Conservation (phyloP, 2,329 filamentous ascomycete species). For the Didymella arachidicola region DNA sequence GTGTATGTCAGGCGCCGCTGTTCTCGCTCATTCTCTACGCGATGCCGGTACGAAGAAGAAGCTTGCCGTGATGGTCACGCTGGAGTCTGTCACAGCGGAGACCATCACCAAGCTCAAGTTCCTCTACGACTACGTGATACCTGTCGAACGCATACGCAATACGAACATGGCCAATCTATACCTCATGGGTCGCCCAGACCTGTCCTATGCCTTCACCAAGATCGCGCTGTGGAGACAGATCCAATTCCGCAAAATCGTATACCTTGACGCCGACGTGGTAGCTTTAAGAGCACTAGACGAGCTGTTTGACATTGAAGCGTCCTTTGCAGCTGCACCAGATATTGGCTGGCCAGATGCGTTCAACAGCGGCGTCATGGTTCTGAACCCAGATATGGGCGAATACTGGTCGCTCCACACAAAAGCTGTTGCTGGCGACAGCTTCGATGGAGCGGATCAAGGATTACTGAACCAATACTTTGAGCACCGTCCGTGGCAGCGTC, state of each 20-base stretch:
- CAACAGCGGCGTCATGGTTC: conserved; percentile 96
- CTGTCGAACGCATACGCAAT: conserved; percentile 82
- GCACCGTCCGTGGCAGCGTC: conserved; percentile 75
- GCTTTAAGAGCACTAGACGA: conserved; percentile 90
- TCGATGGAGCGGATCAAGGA: conserved; percentile 96
- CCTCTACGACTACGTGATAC: conserved; percentile 87
- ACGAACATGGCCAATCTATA: conserved; percentile 80
- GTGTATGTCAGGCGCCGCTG: conserved; percentile 74
- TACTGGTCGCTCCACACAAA: conserved; percentile 85
- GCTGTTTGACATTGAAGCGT: conserved; percentile 73
- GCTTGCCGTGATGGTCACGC: conserved; percentile 82
- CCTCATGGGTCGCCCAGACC: conserved; percentile 89
- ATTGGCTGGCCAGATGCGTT: conserved; percentile 98
- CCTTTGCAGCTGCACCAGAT: conserved; percentile 81
- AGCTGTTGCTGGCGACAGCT: conserved; percentile 86
- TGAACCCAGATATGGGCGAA: conserved; percentile 85
- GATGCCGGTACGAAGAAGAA: conserved; percentile 89
- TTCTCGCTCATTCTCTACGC: conserved; percentile 91
- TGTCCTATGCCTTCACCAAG: conserved; percentile 95
- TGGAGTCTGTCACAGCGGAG: conserved; percentile 76
- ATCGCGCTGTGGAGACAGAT: conserved; percentile 91
- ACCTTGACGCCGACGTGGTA: conserved; percentile 94
- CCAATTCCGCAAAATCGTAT: conserved; percentile 91
- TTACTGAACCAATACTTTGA: conserved; percentile 94
- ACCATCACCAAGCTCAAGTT: conserved; percentile 81